Evolutionary conservation across 139 green algal species (phyloP), one percentile per base, ranked within the genome.

Genomic region (Chlamydomonas incerta): DNA sequence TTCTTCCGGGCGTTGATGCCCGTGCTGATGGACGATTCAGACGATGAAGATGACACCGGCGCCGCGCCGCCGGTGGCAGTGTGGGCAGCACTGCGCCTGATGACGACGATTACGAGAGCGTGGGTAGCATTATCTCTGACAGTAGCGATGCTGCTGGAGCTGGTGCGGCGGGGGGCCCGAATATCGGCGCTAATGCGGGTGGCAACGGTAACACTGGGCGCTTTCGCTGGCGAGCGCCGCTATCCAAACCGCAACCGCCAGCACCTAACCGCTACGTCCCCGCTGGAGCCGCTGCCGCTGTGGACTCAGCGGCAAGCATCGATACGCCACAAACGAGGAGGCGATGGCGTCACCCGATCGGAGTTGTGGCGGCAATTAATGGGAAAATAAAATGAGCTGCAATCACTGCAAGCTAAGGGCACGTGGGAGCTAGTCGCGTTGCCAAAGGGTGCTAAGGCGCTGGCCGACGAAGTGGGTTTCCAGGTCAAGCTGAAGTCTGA

Each of bases 401-500:
- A 21, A 2, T 77, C 62, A 2, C 74, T 88, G 31, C 47, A 35
- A 52, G 62, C 63, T 13, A 79, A 79, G 24, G 5, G 33, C 21
- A 72, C 65, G 34, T 90, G 60, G 46, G 28, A 24, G 33, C 47
- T 87, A 41, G 82, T 74, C 8, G 17, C 70, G 18, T 0, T 66
- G 3, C 77, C 82, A 0, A 15, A 37, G 2, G 77, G 82, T 6
- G 62, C 29, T 3, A 28, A 29, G 67, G 17, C 67, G 33, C 33
- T 73, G 18, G 14, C 13, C 5, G 10, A 9, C 10, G 2, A 20
- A 23, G 21, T 90, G 86, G 79, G 80, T 87, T 83, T 81, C 52
- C 87, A 85, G 52, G 17, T 82, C 37, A 90, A 90, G 72, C 72
- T 75, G 0, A 46, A n/a, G 33, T 62, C 58, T 23, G 37, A 80